Evolutionary conservation across 495 filamentous ascomycete genomes (phyloP), one percentile per base, ranked within the genome.

Genomic region (Annulohypoxylon moriforme): DNA sequence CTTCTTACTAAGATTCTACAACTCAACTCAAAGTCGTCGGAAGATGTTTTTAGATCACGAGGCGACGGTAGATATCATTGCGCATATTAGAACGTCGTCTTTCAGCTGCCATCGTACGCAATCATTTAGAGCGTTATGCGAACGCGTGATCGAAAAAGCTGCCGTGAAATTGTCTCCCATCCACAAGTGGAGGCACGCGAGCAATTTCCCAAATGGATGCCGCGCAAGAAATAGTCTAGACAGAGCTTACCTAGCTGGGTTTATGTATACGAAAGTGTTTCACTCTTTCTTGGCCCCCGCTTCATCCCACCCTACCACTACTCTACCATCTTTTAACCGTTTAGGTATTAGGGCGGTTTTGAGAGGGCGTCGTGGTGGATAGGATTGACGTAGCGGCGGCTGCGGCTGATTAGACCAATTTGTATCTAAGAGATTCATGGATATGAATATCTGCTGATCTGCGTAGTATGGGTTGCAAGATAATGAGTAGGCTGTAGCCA

Each of bases 111-210:
- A 52, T 38, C 44, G 44, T 60, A 38, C 20, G 36, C 50, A 29
- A n/a, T 27, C 13, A 53, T 13, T 38, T 64, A 10, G 22, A 34
- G 34, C 27, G 40, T 58, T 27, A 42, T 58, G 63, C 31, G 55
- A 25, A 25, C 8, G 56, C 33, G 34, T 20, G 11, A 60, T 68
- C 16, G 36, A 68, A 18, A 22, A 16, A 53, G 36, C 20, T 20
- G 44, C 33, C 25, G 33, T 34, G 33, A 52, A 50, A 61, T 66
- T 65, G 24, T 61, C 29, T 57, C 40, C 47, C 63, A 62, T 46
- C 57, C 62, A 63, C 29, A 52, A 36, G 33, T 34, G 7, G 42
- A 31, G 34, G 64, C 69, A 72, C 69, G 59, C 69, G 69, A 72
- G 58, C 69, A 64, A 44, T 67, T 72, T 63, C 69, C 59, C 44